Evolutionary conservation across 2,329 filamentous ascomycete species (phyloP), one percentile per base, ranked within the genome.

Genomic region (Monosporascus sp.): DNA sequence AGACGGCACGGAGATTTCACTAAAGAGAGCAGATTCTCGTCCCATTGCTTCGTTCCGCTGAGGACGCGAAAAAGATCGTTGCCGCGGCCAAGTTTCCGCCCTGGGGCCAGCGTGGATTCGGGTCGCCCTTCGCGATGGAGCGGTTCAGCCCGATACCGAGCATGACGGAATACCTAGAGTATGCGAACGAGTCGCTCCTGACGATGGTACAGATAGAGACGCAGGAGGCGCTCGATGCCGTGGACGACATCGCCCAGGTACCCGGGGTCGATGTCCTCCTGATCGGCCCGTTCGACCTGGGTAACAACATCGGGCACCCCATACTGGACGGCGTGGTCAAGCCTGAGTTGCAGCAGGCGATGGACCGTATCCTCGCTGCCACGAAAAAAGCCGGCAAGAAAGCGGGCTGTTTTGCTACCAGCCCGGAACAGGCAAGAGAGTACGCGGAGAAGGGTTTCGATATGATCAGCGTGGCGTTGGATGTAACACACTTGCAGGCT

Each of bases 161-260:
- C 11, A 74, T 78, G 55, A 76, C 77, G 14, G 77, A 81, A 55
- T 84, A 83, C 57, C 73, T 83, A 49, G 75, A 80, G 59, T 74
- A 80, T 22, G 80, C 80, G 47, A 83, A 83, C 61, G 72, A 75
- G 8, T 75, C 75, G 31, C 72, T 87, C 22, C 64, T 87, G 53
- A 85, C 81, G 17, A 84, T 86, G 70, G 81, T 87, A 11, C 84
- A 87, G 66, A 87, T 88, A 50, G 84, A 88, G 70, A 87, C 84
- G 0, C 72, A 73, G 55, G 83, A 85, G 64, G 83, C 83, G 1
- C 70, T 87, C 15, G 77, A 82, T 1, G 69, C 70, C 14, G 77
- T 87, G 1, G 82, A 86, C 37, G 80, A 79, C 47, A 87, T 88
- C 65, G 82, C 82, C 43, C 73, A 77, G 20, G 72, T 84, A 22